A percentile compares a stretch with the other conserved stretches of the same genome.
Conservation (phyloP, 208 protist species). For the Spironucleus salmonicida region DNA sequence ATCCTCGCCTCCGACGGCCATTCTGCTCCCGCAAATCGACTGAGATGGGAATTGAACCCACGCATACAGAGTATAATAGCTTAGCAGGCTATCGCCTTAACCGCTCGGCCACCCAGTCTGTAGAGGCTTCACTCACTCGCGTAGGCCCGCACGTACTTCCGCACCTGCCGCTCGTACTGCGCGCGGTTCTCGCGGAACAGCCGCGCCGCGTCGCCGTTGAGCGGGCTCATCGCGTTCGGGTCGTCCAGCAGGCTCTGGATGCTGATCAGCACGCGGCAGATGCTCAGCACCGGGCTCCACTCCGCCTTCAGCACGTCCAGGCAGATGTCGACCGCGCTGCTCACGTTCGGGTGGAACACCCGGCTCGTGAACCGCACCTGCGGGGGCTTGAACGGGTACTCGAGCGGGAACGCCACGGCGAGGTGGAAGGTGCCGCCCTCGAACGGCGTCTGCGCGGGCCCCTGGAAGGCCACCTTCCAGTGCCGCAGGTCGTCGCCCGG, state of each 20-base stretch:
- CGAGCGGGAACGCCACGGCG: not conserved
- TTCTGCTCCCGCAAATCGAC: too few relatives aligned
- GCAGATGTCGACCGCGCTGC: conserved; percentile 4
- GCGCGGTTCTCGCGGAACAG: not conserved
- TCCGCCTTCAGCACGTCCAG: not conserved
- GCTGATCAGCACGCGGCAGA: not conserved
- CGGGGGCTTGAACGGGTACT: conserved; percentile 33
- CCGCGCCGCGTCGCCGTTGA: not conserved
- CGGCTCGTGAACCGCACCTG: conserved; percentile 8
- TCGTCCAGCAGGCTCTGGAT: not conserved
- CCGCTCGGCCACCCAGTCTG: too few relatives aligned
- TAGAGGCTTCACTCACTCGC: not conserved
- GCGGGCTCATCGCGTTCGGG: not conserved
- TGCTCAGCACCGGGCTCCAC: not conserved
- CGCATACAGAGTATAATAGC: too few relatives aligned
- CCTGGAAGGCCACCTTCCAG: not conserved
- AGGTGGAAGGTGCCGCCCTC: not conserved
- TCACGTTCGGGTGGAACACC: conserved; percentile 32
- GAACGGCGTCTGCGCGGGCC: not conserved
- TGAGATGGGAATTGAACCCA: too few relatives aligned
- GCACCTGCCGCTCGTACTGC: not conserved
- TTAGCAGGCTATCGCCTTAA: too few relatives aligned
- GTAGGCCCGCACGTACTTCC: not conserved
- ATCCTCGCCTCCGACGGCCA: too few relatives aligned
- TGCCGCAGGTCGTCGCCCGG: not conserved